Conservation (phyloP, 2,329 filamentous ascomycete genomes). For the Teratosphaeria zuluensis region DNA sequence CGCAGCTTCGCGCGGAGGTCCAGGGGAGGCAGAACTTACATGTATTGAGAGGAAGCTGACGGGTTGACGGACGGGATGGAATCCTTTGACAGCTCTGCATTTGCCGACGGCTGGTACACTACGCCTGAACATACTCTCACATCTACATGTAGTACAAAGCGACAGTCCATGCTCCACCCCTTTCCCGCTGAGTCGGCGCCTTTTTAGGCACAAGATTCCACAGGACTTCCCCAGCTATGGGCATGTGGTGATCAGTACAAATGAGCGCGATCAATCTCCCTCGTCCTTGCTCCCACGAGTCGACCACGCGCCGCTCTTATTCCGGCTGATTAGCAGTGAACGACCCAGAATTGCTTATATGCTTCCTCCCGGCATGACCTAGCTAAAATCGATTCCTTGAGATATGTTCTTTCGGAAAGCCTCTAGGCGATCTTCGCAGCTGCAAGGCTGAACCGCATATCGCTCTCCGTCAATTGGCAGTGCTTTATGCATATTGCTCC, state of each 20-base stretch:
- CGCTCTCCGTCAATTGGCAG: not conserved
- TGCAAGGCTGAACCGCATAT: not conserved
- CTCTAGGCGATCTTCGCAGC: not conserved
- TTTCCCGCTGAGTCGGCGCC: too few species aligned
- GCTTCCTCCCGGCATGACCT: too few species aligned
- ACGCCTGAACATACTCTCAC: too few species aligned
- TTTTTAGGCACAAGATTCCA: not conserved
- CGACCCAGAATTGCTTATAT: not conserved
- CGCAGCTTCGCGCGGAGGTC: not conserved
- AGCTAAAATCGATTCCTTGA: too few species aligned
- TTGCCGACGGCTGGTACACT: too few species aligned
- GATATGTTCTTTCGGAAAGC: too few species aligned
- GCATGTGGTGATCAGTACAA: not conserved
- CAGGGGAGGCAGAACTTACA: too few species aligned
- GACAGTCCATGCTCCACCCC: too few species aligned
- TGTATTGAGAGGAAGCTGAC: too few species aligned
- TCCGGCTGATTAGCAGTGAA: not conserved
- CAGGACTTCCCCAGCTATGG: not conserved
- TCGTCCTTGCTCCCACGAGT: not conserved
- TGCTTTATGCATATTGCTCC: not conserved
- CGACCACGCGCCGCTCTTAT: not conserved
- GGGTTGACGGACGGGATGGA: too few species aligned
- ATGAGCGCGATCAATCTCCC: not conserved
- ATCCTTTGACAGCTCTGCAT: too few species aligned
- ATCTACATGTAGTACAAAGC: too few species aligned